Conservation (phyloP, 768 basidiomycete species). For the Xanthoconium purpureum region DNA sequence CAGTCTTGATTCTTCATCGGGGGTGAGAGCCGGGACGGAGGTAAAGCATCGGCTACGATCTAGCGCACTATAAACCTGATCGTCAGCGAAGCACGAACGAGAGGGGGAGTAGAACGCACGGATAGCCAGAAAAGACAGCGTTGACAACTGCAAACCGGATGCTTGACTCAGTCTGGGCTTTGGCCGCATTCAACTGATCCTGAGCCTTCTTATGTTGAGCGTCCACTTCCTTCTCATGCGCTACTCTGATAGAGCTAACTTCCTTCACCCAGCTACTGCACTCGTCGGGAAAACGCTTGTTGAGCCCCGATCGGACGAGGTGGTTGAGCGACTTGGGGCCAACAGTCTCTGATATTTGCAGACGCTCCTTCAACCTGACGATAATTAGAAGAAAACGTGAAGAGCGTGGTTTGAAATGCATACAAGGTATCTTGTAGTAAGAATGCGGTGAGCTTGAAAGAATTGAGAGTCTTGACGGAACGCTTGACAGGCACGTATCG, state of each 20-base stretch:
- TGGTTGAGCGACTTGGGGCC: slow-evolving; percentile 25
- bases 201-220: slow-evolving; percentile 13
- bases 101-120: slow-evolving; percentile 7
- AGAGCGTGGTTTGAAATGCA: background rate
- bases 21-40: slow-evolving; percentile 10
- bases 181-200: slow-evolving; percentile 9
- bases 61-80: slow-evolving; percentile 10
- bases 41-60: slow-evolving; percentile 17
- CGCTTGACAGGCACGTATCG: slow-evolving; percentile 25
- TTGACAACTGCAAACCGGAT: slow-evolving; percentile 25
- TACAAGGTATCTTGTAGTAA: slow-evolving; percentile 27
- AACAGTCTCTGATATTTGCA: slow-evolving; percentile 27
- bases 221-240: background rate
- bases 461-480: background rate
- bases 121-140: slow-evolving; percentile 28
- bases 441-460: slow-evolving; percentile 9
- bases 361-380: slow-evolving; percentile 22
- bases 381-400: background rate
- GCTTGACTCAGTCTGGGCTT: slow-evolving; percentile 13
- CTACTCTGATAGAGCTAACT: slow-evolving; percentile 6
- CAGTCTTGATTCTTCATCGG: slow-evolving; percentile 14
- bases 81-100: background rate
- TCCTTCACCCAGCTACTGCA: slow-evolving; percentile 25
- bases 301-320: slow-evolving; percentile 32
- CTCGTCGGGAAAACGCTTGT: slow-evolving; percentile 26